Evolutionary conservation across 2,329 filamentous ascomycete species (phyloP).

Genomic region (Tolypocladium cylindrosporum): DNA sequence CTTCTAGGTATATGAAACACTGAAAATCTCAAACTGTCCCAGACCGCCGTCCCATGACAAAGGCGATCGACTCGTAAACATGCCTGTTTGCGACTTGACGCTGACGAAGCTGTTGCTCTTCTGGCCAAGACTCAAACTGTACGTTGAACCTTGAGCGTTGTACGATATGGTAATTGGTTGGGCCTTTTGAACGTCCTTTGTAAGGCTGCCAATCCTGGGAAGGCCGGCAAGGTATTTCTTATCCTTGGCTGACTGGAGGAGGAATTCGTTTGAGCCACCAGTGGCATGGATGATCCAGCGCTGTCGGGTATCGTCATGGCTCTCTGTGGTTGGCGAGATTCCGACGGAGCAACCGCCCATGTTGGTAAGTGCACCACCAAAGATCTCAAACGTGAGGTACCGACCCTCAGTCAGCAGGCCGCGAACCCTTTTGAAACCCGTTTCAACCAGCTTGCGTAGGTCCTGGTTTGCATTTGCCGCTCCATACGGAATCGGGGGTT

Average conservation of each 20-base stretch:
- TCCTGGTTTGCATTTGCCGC: conserved; percentile 57
- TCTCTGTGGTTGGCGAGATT: conserved; percentile 2
- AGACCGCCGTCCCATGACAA: background rate
- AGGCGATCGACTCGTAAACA: background rate
- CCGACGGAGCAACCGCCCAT: conserved; percentile 14
- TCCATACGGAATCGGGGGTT: conserved; percentile 7
- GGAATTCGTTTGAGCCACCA: conserved; percentile 10
- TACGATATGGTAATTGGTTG: conserved; percentile 6
- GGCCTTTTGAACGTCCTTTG: conserved; percentile 1
- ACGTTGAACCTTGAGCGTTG: background rate
- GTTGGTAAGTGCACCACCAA: conserved; percentile 27
- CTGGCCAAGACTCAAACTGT: background rate
- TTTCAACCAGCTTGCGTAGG: conserved; percentile 61
- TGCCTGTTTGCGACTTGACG: background rate
- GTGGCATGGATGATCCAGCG: conserved; percentile 37
- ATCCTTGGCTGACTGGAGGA: conserved; percentile 15
- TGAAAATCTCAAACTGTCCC: background rate
- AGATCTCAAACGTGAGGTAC: conserved; percentile 37
- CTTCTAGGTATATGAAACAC: conserved; percentile 1
- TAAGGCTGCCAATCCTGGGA: conserved; percentile 4
- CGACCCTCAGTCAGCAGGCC: conserved; percentile 43
- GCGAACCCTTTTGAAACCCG: conserved; percentile 41
- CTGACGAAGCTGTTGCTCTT: background rate
- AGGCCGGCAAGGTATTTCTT: conserved; percentile 32
- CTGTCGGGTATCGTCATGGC: conserved; percentile 30